Percentiles rank a stretch among this genome's conserved stretches.
These are phyloP conservation scores for Colletotrichum sp. DNA, from an alignment of 2,329 filamentous ascomycete genomes.

Conservation along the genomic window DNA sequence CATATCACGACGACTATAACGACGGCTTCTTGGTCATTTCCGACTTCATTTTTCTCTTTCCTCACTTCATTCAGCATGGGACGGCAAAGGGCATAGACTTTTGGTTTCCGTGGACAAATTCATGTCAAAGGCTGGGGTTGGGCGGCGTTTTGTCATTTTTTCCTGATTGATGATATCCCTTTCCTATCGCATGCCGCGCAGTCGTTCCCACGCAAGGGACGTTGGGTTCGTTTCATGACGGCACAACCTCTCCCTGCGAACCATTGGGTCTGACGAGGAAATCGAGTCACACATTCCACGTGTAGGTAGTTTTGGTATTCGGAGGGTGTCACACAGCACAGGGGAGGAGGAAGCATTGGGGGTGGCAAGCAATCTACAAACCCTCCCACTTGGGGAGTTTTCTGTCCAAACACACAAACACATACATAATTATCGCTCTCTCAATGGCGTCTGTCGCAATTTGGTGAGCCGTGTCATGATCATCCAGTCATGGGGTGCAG, in stretches of 20 bases:
- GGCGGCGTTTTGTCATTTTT: slow-evolving; percentile 18
- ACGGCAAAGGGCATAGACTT: slow-evolving; percentile 25
- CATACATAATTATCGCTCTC: background rate
- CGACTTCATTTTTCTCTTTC: background rate
- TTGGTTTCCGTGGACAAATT: slow-evolving; percentile 19
- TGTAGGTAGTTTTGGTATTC: slow-evolving; percentile 13
- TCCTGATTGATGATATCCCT: slow-evolving; percentile 20
- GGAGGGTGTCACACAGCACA: background rate
- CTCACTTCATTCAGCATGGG: slow-evolving; percentile 16
- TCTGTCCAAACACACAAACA: background rate
- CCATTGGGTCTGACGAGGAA: slow-evolving; percentile 8
- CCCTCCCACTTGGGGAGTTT: background rate
- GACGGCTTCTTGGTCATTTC: slow-evolving; percentile 8
- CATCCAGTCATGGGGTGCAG: background rate
- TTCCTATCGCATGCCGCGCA: slow-evolving; percentile 12
- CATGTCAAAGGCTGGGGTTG: slow-evolving; percentile 3
- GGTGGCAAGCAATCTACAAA: slow-evolving; percentile 14
- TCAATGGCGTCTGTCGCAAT: background rate
- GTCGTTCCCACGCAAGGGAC: background rate
- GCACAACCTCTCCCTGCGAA: background rate
- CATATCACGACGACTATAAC: slow-evolving; percentile 23
- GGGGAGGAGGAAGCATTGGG: slow-evolving; percentile 3
- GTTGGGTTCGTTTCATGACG: background rate
- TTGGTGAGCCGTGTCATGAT: background rate
- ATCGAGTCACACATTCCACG: background rate